Evolutionary conservation across 176 grass and related monocot species (phyloP).

Genomic region (Hordeum vulgare): MorexV3_pseudomolecules_assembly NC_058521.1:84224500-84224999

Average conservation of each 20-base stretch:
- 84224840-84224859: conserved; percentile 9
- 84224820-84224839: background rate
- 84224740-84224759: background rate
- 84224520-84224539: conserved; percentile 1
- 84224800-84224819: background rate
- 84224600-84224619: background rate
- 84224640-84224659: background rate
- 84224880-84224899: conserved; percentile 94
- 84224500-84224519: too few species aligned
- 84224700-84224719: background rate
- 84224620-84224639: background rate
- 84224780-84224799: background rate
- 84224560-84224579: background rate
- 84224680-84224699: background rate
- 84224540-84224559: background rate
- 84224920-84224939: conserved; percentile 96
- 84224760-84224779: background rate
- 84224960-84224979: conserved; percentile 75
- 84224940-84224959: conserved; percentile 74
- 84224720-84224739: background rate
- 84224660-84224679: background rate
- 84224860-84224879: conserved; percentile 40
- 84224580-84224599: background rate
- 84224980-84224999: conserved; percentile 16
- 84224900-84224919: conserved; percentile 88